phyloP scores from a whole-genome alignment of 768 basidiomycete species.

The Leccinum barrowsii region DNA sequence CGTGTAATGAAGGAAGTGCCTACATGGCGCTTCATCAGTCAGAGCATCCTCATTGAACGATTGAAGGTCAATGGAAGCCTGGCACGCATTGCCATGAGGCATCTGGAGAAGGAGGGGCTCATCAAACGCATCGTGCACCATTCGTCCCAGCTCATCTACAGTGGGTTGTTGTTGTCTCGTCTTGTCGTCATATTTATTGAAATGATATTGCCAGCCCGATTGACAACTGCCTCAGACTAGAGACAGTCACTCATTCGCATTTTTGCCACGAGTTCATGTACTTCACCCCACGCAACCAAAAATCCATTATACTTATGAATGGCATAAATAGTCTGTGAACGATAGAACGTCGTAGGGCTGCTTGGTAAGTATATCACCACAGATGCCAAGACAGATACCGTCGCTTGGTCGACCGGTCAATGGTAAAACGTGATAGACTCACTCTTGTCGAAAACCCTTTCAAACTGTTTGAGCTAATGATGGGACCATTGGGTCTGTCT shows the following conservation, averaged over 20 bases:
- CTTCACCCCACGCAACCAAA: conserved; percentile 29
- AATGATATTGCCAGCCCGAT: conserved; percentile 33
- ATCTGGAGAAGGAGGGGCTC: conserved; percentile 88
- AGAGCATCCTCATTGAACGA: conserved; percentile 97
- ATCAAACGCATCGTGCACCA: conserved; percentile 98
- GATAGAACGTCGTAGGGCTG: background rate
- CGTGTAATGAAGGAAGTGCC: conserved; percentile 98
- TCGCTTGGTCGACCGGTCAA: too few species aligned
- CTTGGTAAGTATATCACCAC: background rate
- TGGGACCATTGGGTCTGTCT: background rate
- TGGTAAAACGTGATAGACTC: too few species aligned
- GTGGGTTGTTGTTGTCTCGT: conserved; percentile 45
- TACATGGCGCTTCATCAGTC: conserved; percentile 97
- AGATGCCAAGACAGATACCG: too few species aligned
- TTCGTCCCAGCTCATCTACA: conserved; percentile 92
- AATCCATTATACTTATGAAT: conserved; percentile 20
- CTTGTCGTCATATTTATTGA: background rate
- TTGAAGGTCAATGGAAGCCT: conserved; percentile 95
- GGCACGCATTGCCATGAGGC: conserved; percentile 85
- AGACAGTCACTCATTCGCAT: conserved; percentile 19
- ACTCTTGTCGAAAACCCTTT: background rate
- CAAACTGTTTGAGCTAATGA: background rate
- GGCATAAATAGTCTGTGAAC: conserved; percentile 2
- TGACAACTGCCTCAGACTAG: conserved; percentile 42
- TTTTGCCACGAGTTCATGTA: conserved; percentile 37